Evolutionary conservation across 192 early-diverging fungal species (phyloP), one percentile per base, ranked within the genome.

Genomic region (Umbelopsis ramanniana): DNA sequence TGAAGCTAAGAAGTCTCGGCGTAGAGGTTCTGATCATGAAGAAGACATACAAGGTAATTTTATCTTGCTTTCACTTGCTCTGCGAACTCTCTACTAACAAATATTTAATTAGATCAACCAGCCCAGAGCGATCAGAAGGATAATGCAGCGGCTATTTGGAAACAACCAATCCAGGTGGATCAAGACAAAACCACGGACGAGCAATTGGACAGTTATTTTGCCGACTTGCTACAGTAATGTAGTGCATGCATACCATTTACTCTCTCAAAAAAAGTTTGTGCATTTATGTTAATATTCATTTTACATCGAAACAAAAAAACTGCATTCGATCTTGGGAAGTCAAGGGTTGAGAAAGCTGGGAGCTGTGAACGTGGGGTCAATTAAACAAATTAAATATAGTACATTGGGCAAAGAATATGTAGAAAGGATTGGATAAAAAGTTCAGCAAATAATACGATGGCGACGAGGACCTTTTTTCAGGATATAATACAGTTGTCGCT

Each of bases 201-300:
- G 45, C 90, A 91, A 47, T 82, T 90, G 78, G 90, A 91, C 37
- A 85, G 85, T 40, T 91, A 85, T 53, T 89, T 91, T 74, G 81
- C 78, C 24, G 85, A 86, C 66, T 70, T 91, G 46, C 82, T 91
- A 47, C 69, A 81, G 57, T 90, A 74, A 85, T 12, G 11, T 5
- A 7, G 11, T 43, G 6, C 9, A 21, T 29, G 15, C 11, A 19
- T n/a, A 35, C 15, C 10, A 19, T 17, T 29, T 54, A 29, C 29
- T 29, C 29, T 26, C 0, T 22, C 53, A 54, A 43, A 11, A 7
- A 43, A 43, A 4, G 1, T 43, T 12, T 43, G 40, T 43, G 40
- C 6, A 43, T 12, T 43, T 43, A 7, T 43, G 6, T 43, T 2
- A 43, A 43, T 43, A 43, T 43, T 43, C 11, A 43, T 43, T 43